Evolutionary conservation across 305 asterid species (phyloP).

Genomic region (Solanum hybrid): DNA sequence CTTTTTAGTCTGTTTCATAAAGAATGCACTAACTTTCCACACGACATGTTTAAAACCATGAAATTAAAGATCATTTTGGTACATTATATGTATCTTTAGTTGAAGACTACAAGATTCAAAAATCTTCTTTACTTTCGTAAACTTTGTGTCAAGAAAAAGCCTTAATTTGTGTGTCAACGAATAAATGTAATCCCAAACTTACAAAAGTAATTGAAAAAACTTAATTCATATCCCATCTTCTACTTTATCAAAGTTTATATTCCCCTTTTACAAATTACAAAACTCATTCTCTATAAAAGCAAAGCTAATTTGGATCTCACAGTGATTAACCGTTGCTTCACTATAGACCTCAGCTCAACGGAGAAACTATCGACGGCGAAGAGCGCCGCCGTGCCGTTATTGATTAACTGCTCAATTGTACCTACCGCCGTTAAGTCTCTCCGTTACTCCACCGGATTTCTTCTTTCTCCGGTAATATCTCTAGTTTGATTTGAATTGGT

Average conservation of each 20-base stretch:
- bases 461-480: not conserved
- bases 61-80: not conserved
- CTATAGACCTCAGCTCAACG: not conserved
- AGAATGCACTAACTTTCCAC: not conserved
- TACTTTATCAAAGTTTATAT: not conserved
- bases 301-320: not conserved
- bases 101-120: accelerated
- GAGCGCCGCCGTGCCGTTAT: not conserved
- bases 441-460: not conserved
- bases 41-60: accelerated
- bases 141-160: not conserved
- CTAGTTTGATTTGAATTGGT: not conserved
- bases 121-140: no score
- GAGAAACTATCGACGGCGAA: not conserved
- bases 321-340: not conserved
- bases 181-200: not conserved
- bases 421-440: not conserved
- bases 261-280: not conserved
- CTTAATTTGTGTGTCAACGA: not conserved
- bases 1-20: not conserved
- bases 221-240: not conserved
- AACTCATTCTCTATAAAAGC: not conserved
- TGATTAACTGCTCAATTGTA: not conserved
- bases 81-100: not conserved
- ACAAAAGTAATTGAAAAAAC: not conserved